These are phyloP conservation scores for Cylindrotheca fusiformis DNA, from an alignment of 108 stramenopile genomes.

Conservation along the genomic window DNA sequence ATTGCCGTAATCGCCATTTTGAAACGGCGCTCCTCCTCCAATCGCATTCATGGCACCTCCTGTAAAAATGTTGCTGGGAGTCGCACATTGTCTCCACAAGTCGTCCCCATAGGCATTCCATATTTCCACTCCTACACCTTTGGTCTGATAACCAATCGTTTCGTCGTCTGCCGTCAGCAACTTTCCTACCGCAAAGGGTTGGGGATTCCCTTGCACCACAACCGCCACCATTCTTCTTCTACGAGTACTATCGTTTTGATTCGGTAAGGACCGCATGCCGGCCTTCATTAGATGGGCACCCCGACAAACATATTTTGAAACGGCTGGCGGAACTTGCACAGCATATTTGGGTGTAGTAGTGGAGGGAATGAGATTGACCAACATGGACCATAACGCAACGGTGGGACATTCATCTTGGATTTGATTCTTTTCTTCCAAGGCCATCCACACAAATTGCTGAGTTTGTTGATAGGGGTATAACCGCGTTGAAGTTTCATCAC, in stretches of 20 bases:
- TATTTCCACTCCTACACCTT: conserved; percentile 69
- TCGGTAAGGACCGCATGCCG: conserved; percentile 60
- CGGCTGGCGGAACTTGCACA: conserved; percentile 37
- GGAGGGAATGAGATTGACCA: neutral
- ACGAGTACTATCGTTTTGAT: too few relatives aligned
- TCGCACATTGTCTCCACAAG: conserved; percentile 50
- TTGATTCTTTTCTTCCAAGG: conserved; percentile 22
- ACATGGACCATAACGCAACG: conserved; percentile 26
- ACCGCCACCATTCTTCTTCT: conserved; percentile 61
- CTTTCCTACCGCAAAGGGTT: conserved; percentile 69
- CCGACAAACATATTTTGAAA: conserved; percentile 77
- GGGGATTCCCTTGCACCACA: conserved; percentile 60
- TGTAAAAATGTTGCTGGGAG: conserved; percentile 10
- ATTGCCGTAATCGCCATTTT: conserved; percentile 81
- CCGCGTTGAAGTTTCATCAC: conserved; percentile 18
- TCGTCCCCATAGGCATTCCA: conserved; percentile 82
- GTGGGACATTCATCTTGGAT: conserved; percentile 20
- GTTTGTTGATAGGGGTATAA: conserved; percentile 28
- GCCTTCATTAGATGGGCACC: conserved; percentile 84
- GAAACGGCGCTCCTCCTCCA: conserved; percentile 43
- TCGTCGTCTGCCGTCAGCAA: conserved; percentile 15
- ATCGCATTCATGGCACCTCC: conserved; percentile 1
- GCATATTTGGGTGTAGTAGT: neutral
- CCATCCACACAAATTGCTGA: conserved; percentile 34
- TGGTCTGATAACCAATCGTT: conserved; percentile 46